Percentiles rank a stretch among this genome's conserved stretches.
Conservation (phyloP, 2,329 filamentous ascomycete genomes). For the Neopestalotiopsis rosae region DNA sequence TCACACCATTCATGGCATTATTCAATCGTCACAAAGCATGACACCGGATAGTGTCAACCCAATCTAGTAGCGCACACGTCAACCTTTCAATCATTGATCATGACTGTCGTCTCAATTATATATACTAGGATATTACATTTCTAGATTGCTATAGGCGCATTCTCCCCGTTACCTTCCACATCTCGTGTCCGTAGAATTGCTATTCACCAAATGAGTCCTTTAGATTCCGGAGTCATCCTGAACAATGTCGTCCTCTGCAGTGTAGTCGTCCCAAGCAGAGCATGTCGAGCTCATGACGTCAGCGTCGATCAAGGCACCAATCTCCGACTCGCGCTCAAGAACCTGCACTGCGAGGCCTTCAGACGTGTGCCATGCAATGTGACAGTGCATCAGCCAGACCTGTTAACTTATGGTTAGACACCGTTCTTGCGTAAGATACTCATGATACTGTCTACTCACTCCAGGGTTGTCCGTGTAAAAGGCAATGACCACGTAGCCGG, state of each 20-base stretch:
- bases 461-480: constrained; percentile 59
- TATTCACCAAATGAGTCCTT: not conserved
- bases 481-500: constrained; percentile 53
- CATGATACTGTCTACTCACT: not conserved
- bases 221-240: constrained; percentile 39
- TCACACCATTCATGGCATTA: no score
- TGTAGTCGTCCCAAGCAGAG: constrained; percentile 33
- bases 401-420: not conserved
- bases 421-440: not conserved
- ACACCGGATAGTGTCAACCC: no score
- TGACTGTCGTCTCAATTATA: no score
- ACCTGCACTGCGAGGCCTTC: constrained; percentile 59
- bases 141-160: no score
- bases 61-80: no score
- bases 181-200: no score
- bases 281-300: constrained; percentile 32
- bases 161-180: no score
- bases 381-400: constrained; percentile 37
- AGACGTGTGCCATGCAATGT: constrained; percentile 54
- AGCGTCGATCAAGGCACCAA: constrained; percentile 26
- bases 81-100: no score
- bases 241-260: constrained; percentile 19
- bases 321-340: constrained; percentile 40
- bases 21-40: no score
- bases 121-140: no score